A percentile compares a stretch with the other conserved stretches of the same genome.
Conservation (phyloP, 345 rosid genomes). For the Nasturtium officinale region DNA sequence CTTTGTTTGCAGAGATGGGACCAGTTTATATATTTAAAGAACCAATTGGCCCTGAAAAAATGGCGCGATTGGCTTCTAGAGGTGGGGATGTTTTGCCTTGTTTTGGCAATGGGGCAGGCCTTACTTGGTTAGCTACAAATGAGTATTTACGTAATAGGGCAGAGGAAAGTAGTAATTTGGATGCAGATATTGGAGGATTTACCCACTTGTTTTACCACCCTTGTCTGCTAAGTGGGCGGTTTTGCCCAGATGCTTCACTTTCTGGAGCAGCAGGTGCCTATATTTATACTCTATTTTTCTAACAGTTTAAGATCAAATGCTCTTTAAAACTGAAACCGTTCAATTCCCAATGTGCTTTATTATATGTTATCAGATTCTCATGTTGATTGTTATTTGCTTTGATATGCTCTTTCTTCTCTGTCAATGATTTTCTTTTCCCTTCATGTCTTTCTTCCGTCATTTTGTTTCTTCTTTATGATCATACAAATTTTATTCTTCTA, state of each 20-base stretch:
- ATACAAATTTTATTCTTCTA: constrained; percentile 11
- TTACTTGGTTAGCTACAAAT: constrained; percentile 92
- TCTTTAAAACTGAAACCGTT: constrained; percentile 7
- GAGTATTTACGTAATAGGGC: constrained; percentile 60
- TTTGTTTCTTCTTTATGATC: constrained; percentile 20
- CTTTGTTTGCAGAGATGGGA: constrained; percentile 99
- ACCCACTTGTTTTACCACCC: constrained; percentile 95
- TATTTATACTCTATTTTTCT: constrained; percentile 22
- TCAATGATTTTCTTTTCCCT: constrained; percentile 4
- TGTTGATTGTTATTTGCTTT: constrained; percentile 20
- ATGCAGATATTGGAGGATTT: constrained; percentile 87
- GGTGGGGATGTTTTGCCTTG: constrained; percentile 94
- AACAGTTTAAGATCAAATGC: constrained; percentile 9
- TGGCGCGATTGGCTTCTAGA: constrained; percentile 88
- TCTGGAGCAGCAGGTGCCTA: constrained; percentile 86
- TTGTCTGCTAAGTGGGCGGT: constrained; percentile 81
- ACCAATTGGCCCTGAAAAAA: constrained; percentile 91
- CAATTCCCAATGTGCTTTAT: constrained; percentile 18
- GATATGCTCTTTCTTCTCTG: constrained; percentile 18
- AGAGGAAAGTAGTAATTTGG: constrained; percentile 81
- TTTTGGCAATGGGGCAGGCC: constrained; percentile 92
- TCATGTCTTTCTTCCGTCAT: constrained; percentile 8
- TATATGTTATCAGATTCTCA: constrained; percentile 19
- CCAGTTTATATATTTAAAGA: constrained; percentile 95
- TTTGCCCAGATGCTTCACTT: constrained; percentile 97